These are phyloP conservation scores for Metrosideros polymorpha DNA, from an alignment of 441 rosid species.

Conservation along the genomic window DNA sequence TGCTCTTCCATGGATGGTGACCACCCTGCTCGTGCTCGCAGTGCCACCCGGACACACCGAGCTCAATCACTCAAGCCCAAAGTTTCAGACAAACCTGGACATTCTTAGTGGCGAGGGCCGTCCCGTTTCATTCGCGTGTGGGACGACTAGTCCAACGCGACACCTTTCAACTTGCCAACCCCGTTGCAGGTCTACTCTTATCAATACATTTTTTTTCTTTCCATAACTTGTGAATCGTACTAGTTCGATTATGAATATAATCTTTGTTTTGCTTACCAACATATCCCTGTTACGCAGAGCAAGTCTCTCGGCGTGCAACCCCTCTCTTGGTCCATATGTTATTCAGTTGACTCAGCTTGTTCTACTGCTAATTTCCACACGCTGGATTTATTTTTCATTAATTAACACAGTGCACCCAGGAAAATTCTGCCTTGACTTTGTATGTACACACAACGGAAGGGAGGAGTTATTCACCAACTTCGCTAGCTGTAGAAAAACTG, in stretches of 20 bases:
- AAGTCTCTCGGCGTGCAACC: neutral
- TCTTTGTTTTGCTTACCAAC: neutral
- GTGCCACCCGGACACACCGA: too few relatives aligned
- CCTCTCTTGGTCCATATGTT: neutral
- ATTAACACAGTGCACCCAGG: neutral
- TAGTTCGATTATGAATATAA: neutral
- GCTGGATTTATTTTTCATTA: neutral
- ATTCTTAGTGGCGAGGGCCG: fast-evolving
- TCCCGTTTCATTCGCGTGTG: fast-evolving
- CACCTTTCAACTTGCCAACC: neutral
- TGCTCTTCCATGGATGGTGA: too few relatives aligned
- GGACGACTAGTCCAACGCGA: fast-evolving
- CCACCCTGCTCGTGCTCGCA: too few relatives aligned
- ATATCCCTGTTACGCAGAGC: neutral
- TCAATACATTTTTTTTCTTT: neutral
- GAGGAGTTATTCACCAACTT: neutral
- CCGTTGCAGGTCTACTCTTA: neutral
- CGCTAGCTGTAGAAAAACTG: neutral
- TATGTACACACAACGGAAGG: neutral
- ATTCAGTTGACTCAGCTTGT: neutral
- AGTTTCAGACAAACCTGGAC: fast-evolving
- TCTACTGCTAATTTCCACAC: neutral
- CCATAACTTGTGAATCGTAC: neutral
- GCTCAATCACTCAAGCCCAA: fast-evolving
- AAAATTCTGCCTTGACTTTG: neutral